A percentile compares a stretch with the other conserved stretches of the same genome.
phyloP scores from a whole-genome alignment of 1,139 yeast species.

The Blastobotrys raffinosifermentans region DNA sequence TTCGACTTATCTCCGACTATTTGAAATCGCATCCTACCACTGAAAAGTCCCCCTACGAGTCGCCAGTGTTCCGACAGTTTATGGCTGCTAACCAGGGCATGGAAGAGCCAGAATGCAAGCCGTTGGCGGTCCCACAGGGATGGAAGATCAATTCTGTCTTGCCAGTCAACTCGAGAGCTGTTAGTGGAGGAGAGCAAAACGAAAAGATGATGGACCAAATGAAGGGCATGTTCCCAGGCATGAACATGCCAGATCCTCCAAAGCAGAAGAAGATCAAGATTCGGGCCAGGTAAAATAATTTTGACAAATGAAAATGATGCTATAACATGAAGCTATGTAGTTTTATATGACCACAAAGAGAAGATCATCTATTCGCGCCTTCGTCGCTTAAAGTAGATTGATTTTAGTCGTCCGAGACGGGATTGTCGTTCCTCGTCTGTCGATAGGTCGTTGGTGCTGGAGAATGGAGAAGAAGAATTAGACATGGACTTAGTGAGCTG shows the following conservation, averaged over 20 bases:
- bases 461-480: slow-evolving; percentile 4
- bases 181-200: slow-evolving; percentile 81
- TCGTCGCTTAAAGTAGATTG: slow-evolving; percentile 2
- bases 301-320: not conserved
- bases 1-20: slow-evolving; percentile 56
- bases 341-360: not conserved
- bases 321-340: not conserved
- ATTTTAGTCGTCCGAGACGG: not conserved
- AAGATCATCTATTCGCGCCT: not conserved
- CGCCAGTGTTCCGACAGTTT: slow-evolving; percentile 45
- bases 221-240: slow-evolving; percentile 30
- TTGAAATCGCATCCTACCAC: slow-evolving; percentile 68
- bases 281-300: slow-evolving; percentile 11
- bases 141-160: slow-evolving; percentile 79
- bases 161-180: slow-evolving; percentile 74
- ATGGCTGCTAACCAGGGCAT: slow-evolving; percentile 42
- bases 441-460: slow-evolving; percentile 1
- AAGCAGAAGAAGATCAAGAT: slow-evolving; percentile 26
- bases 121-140: slow-evolving; percentile 74
- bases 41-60: slow-evolving; percentile 50
- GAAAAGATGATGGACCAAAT: slow-evolving; percentile 51
- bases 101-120: slow-evolving; percentile 47
- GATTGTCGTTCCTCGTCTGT: not conserved
- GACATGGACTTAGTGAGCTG: slow-evolving; percentile 1
- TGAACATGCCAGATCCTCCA: slow-evolving; percentile 21